Evolutionary conservation across 306 rosid species (phyloP), one percentile per base, ranked within the genome.

Genomic region (Trichosanthes truncata): DNA sequence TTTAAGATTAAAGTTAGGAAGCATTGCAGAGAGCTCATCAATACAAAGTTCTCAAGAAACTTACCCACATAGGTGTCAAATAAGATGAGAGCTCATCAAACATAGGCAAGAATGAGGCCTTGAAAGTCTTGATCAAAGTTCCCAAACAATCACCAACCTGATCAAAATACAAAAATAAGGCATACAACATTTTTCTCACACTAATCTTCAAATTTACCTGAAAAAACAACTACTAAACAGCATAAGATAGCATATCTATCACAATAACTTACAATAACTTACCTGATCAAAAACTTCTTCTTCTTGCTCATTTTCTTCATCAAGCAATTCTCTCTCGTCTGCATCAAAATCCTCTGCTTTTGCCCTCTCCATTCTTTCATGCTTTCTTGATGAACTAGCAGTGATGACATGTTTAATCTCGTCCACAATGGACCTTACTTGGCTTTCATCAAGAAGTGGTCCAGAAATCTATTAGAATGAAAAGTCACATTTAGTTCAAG

Each of bases 261-360:
- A 18, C 31, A 10, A 79, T 35, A 51, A 84, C 92, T 85, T 77
- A 18, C 31, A 10, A 79, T 35, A 51, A 84, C 92, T 85, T 77
- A 96, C 99, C 93, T 93, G 99, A 62, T 96, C 99, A 86, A 96
- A 96, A 83, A 96, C 98, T 93, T 93, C 99, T 82, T 96, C 99
- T 89, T 96, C 99, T 81, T 91, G 98, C 79, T 96, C 99, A 88
- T 96, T 96, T 90, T 96, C 99, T 86, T 96, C 99, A 77, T 91
- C 92, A 81, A 96, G 92, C 71, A 96, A 80, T 80, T 96, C 98
- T 23, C 91, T 87, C 81, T 93, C 98, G 83, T 96, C 99, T 9
- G 91, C 98, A 80, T 93, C 99, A 89, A 96, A 96, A 85, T 96
- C 99, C 85, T 96, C 99, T 53, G 98, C 98, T 83, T 88, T 90